Conservation (phyloP, 257 asterid genomes). For the Gentiana straminea region DNA sequence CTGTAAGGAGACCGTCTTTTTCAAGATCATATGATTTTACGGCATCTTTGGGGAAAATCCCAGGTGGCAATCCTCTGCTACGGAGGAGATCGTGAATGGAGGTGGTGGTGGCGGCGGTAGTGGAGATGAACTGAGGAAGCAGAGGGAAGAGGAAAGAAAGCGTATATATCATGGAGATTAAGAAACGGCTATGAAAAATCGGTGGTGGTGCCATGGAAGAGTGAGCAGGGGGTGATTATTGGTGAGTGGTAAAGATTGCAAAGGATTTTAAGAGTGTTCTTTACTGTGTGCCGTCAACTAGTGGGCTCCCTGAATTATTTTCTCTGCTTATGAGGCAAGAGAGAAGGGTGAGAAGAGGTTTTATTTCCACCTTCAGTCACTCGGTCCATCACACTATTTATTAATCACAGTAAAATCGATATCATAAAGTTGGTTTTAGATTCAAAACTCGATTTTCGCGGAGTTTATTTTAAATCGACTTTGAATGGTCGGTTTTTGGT, state of each 20-base stretch:
- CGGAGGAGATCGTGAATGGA: conserved; percentile 58
- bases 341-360: background rate
- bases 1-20: conserved; percentile 44
- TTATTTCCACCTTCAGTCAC: no score
- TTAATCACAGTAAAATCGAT: no score
- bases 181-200: conserved; percentile 5
- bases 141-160: conserved; percentile 17
- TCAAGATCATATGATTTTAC: conserved; percentile 48
- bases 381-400: no score
- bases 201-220: conserved; percentile 9
- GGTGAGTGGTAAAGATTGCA: conserved; percentile 10
- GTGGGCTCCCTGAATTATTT: conserved; percentile 1
- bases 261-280: conserved; percentile 22
- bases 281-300: conserved; percentile 31
- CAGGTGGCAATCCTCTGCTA: conserved; percentile 71
- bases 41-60: conserved; percentile 73
- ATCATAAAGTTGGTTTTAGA: no score
- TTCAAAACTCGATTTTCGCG: no score
- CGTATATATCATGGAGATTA: conserved; percentile 11
- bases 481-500: no score
- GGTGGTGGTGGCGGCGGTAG: conserved; percentile 9
- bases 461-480: no score
- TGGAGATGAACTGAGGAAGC: conserved; percentile 10
- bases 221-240: conserved; percentile 17
- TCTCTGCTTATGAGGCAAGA: background rate